phyloP scores from a whole-genome alignment of 225 moss, liverwort and hornwort genomes.

The Climacium dendroides region DNA sequence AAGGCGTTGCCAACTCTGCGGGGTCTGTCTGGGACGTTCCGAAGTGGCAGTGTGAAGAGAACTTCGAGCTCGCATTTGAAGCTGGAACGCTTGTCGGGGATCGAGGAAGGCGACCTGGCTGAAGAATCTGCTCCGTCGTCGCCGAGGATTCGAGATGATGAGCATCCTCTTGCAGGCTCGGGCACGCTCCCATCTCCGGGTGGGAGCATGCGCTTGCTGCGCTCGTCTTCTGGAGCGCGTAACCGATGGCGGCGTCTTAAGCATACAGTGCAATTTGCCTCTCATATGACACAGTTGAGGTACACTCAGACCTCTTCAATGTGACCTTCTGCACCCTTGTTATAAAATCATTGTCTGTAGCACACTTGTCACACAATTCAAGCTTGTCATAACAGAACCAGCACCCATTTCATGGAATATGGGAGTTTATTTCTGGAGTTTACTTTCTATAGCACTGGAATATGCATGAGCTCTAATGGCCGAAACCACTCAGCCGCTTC shows the following conservation, averaged over 20 bases:
- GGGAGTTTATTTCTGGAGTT: neutral
- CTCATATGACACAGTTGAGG: slow-evolving; percentile 50
- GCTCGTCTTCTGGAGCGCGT: slow-evolving; percentile 54
- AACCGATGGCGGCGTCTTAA: slow-evolving; percentile 79
- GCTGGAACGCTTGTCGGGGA: slow-evolving; percentile 34
- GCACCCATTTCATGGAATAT: neutral
- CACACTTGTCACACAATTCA: too few species aligned
- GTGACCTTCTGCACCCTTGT: neutral
- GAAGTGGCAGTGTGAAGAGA: slow-evolving; percentile 13
- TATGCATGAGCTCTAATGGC: neutral
- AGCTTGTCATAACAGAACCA: neutral
- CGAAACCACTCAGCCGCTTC: neutral
- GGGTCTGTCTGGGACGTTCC: neutral
- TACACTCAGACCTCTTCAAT: neutral
- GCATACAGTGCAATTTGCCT: slow-evolving; percentile 62
- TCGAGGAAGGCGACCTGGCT: slow-evolving; percentile 25
- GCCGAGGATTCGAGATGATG: slow-evolving; percentile 4
- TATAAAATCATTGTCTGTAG: neutral
- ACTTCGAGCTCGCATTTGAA: slow-evolving; percentile 1
- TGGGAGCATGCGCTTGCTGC: slow-evolving; percentile 3
- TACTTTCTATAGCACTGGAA: neutral
- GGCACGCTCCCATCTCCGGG: slow-evolving; percentile 6
- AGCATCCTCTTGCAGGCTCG: neutral
- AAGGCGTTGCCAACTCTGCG: neutral
- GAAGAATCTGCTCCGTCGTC: slow-evolving; percentile 25